A percentile compares a stretch with the other conserved stretches of the same genome.
These are phyloP conservation scores for Cyberlindnera americana DNA, from an alignment of 805 yeast genomes.

Conservation along the genomic window DNA sequence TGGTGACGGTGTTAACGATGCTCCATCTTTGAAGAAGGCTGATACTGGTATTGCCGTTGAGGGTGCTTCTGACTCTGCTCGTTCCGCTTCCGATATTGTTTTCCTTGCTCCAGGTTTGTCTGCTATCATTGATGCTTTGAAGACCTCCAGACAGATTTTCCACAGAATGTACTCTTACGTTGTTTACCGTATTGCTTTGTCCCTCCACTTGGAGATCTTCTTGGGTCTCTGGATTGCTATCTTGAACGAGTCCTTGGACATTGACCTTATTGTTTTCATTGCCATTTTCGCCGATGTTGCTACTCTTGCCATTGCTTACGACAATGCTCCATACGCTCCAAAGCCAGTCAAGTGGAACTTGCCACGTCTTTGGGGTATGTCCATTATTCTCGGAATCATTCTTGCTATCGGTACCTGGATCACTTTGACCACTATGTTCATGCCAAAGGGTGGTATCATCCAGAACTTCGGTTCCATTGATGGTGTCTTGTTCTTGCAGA, in stretches of 20 bases:
- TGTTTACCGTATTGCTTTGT: constrained; percentile 96
- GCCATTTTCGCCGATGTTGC: constrained; percentile 98
- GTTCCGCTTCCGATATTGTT: constrained; percentile 96
- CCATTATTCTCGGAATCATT: constrained; percentile 78
- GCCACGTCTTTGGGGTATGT: constrained; percentile 97
- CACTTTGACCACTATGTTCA: constrained; percentile 89
- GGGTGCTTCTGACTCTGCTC: constrained; percentile 97
- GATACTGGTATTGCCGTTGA: constrained; percentile 97
- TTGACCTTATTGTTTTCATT: constrained; percentile 91
- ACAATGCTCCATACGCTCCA: constrained; percentile 93
- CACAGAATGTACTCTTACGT: constrained; percentile 99
- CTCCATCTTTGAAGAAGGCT: constrained; percentile 96
- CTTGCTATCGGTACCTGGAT: constrained; percentile 94
- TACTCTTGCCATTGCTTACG: constrained; percentile 95
- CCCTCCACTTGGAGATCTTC: constrained; percentile 91
- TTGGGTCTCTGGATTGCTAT: constrained; percentile 96
- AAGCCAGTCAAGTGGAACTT: constrained; percentile 95
- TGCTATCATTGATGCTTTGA: constrained; percentile 90
- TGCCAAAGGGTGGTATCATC: constrained; percentile 87
- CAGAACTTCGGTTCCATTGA: constrained; percentile 94
- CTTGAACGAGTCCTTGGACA: constrained; percentile 79
- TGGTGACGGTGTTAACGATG: constrained; percentile 99
- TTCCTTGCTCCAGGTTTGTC: constrained; percentile 94
- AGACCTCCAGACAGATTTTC: constrained; percentile 96
- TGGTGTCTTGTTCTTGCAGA: constrained; percentile 91